These are phyloP conservation scores for Macrolepiota fuliginosa DNA, from an alignment of 768 basidiomycete genomes.

Conservation along the genomic window DNA sequence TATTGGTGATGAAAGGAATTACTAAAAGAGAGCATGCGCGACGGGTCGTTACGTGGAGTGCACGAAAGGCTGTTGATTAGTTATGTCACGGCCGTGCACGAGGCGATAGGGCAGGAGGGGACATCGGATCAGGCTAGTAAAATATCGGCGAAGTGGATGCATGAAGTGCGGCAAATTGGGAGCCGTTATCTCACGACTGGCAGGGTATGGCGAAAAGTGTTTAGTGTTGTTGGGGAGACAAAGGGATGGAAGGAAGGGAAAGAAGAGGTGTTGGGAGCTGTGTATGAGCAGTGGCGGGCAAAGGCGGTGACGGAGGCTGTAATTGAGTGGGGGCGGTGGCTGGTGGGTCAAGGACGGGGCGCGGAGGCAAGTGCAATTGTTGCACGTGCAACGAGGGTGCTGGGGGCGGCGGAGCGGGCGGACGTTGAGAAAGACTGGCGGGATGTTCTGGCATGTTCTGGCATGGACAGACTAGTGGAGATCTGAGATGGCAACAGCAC, in stretches of 20 bases:
- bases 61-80: conserved; percentile 48
- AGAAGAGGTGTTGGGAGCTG: conserved; percentile 23
- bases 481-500: conserved; percentile 14
- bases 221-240: conserved; percentile 27
- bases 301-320: conserved; percentile 35
- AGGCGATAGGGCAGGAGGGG: conserved; percentile 16
- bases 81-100: conserved; percentile 35
- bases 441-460: conserved; percentile 1
- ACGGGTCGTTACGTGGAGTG: conserved; percentile 32
- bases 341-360: conserved; percentile 38
- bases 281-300: conserved; percentile 44
- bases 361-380: conserved; percentile 37
- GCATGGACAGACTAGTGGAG: neutral
- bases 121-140: conserved; percentile 28
- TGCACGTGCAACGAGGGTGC: conserved; percentile 26
- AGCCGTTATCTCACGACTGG: conserved; percentile 39
- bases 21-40: conserved; percentile 45
- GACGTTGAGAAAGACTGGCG: conserved; percentile 36
- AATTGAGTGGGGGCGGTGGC: conserved; percentile 46
- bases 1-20: conserved; percentile 30
- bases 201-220: conserved; percentile 42
- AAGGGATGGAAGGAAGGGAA: conserved; percentile 23
- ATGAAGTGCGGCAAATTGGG: conserved; percentile 38
- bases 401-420: conserved; percentile 24
- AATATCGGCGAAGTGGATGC: conserved; percentile 21